Base-by-base conservation (phyloP, 257 asterid species). In the Solanum sejunctum region DNA sequence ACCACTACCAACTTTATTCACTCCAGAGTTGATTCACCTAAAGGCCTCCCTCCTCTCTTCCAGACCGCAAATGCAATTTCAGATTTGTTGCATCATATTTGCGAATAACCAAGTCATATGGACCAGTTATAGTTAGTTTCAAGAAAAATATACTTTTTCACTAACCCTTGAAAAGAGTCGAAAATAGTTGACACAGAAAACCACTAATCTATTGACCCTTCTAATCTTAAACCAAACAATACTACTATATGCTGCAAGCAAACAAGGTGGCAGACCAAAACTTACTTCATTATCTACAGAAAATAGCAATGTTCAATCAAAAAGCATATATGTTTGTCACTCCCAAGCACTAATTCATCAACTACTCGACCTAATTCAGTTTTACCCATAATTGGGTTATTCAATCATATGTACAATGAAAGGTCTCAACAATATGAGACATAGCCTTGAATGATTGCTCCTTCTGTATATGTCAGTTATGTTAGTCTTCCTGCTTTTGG, bases 401-500 rank as follows among this genome's bases (percentile, higher is more conserved):
- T 64, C 63, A 86, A 63, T 79, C 79, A 51, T 83, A 43, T 87
- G 52, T 86, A 88, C 88, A 85, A 15, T 49, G 70, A 81, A 32
- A 56, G 21, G 26, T 61, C 75, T 15, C 57, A 54, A 36, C 32
- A 60, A 61, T 57, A 56, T 20, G 55, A n/a, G 63, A 77, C 23
- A 52, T 3, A 51, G 26, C 10, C 28, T 26, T 78, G 82, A 78
- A 26, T 52, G 64, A 78, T 16, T 51, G 82, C 28, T 78, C 82
- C 64, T 2, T 78, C 8, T 26, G 26, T 26, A 28, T 78, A 26
- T 11, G 56, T 26, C 82, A 78, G 82, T 6, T 15, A 28, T 0
- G 82, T 78, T 54, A 52, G 63, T 52, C 8, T 5, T 16, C 47
- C 49, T 78, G 64, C 49, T 41, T 52, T 26, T 51, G 8, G 12